These are phyloP conservation scores for Pseudogymnoascus verrucosus DNA, from an alignment of 2,329 filamentous ascomycete genomes.

Conservation along the genomic window DNA sequence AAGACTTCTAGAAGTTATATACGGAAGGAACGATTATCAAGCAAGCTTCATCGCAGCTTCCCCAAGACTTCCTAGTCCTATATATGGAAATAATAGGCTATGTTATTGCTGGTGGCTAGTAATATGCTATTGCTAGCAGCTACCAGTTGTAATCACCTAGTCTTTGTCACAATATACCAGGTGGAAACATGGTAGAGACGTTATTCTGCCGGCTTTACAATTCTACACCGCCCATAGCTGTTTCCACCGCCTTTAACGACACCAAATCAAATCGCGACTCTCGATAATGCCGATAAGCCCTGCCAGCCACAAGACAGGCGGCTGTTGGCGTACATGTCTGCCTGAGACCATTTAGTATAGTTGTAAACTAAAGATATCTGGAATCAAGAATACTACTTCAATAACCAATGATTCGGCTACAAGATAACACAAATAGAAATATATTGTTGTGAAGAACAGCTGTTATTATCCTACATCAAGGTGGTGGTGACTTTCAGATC, in stretches of 20 bases:
- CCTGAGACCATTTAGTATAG: not conserved
- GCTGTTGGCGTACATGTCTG: not conserved
- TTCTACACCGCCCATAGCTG: not conserved
- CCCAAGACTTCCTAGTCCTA: not conserved
- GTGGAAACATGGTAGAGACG: not conserved
- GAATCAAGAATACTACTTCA: not conserved
- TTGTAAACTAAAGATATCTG: not conserved
- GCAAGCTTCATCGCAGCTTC: not conserved
- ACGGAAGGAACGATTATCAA: not conserved
- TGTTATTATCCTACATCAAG: not conserved
- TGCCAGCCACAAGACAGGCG: not conserved
- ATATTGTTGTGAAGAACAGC: not conserved
- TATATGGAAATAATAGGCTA: not conserved
- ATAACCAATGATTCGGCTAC: not conserved
- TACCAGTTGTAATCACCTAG: no score
- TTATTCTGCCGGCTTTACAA: not conserved
- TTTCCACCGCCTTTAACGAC: not conserved
- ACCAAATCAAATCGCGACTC: conserved; percentile 6
- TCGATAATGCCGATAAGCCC: conserved; percentile 5
- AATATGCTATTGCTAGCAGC: no score
- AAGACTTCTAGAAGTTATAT: not conserved
- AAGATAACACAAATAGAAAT: not conserved
- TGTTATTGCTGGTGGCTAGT: no score
- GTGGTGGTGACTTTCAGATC: not conserved
- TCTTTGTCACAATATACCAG: no score